Evolutionary conservation across 257 asterid species (phyloP).

Genomic region (Paulownia fortunei): DNA sequence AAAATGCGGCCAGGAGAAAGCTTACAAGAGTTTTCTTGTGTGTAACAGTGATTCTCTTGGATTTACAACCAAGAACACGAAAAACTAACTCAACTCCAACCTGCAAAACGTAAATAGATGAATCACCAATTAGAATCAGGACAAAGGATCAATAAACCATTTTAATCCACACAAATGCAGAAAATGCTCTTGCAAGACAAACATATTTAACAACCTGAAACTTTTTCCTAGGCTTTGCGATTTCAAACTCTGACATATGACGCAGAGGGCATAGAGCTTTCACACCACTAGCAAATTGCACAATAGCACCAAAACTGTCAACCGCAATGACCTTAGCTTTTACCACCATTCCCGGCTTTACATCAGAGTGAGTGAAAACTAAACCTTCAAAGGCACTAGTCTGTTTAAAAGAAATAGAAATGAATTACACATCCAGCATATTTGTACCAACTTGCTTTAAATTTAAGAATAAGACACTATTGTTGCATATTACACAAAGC

Average conservation of each 20-base stretch:
- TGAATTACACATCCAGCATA: not conserved
- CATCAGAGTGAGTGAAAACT: constrained; percentile 95
- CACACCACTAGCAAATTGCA: constrained; percentile 87
- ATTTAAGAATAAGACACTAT: not conserved
- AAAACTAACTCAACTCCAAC: constrained; percentile 82
- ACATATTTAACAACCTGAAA: constrained; percentile 68
- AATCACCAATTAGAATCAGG: constrained; percentile 17
- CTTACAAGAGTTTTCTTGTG: constrained; percentile 97
- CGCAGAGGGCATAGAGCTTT: constrained; percentile 99
- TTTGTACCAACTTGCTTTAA: not conserved
- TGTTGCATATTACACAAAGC: not conserved
- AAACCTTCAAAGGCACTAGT: constrained; percentile 91
- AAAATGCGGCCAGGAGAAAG: constrained; percentile 31
- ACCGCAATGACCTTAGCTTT: constrained; percentile 87
- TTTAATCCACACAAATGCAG: constrained; percentile 22
- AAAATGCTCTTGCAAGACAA: constrained; percentile 27
- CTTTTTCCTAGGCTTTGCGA: constrained; percentile 88
- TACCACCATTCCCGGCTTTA: constrained; percentile 97
- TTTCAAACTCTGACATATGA: constrained; percentile 99
- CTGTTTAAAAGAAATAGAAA: constrained; percentile 50
- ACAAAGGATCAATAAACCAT: not conserved
- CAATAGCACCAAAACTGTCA: constrained; percentile 87
- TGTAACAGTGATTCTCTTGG: constrained; percentile 95
- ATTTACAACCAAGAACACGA: constrained; percentile 97
- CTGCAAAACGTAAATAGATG: constrained; percentile 54